These are phyloP conservation scores for Endothia cerciana DNA, from an alignment of 2,329 filamentous ascomycete species.

Conservation along the genomic window DNA sequence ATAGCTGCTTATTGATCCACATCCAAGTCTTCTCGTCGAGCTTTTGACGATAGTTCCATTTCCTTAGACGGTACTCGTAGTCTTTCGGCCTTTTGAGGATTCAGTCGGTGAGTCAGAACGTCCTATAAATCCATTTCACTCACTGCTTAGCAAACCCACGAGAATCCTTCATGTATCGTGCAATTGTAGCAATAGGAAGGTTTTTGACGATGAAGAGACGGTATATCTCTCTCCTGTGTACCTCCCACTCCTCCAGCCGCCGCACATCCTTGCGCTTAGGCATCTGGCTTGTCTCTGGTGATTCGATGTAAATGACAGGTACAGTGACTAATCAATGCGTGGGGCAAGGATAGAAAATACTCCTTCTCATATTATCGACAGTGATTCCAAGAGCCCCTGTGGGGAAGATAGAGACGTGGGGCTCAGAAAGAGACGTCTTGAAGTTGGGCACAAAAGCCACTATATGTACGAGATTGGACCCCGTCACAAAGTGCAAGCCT, in stretches of 20 bases:
- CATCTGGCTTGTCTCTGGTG: neutral
- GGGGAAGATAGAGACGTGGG: no score
- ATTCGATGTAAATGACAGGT: neutral
- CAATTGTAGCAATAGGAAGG: neutral
- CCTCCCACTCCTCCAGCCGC: neutral
- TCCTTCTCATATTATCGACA: neutral
- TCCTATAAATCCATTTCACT: neutral
- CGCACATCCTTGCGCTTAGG: neutral
- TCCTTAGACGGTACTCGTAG: slow-evolving; percentile 11
- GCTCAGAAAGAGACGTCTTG: neutral
- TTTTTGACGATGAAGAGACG: neutral
- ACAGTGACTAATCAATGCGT: neutral
- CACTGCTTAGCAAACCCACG: slow-evolving; percentile 1
- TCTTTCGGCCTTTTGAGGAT: neutral
- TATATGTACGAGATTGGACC: neutral
- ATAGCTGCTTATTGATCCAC: neutral
- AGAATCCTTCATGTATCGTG: neutral
- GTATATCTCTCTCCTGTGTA: neutral
- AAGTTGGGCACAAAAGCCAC: neutral
- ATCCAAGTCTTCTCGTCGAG: neutral
- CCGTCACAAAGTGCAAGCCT: neutral
- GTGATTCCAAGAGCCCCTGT: neutral
- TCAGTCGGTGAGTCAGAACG: no score
- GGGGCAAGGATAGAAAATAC: neutral
- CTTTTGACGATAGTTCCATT: slow-evolving; percentile 1